These are phyloP conservation scores for Osmozyma mogii DNA, from an alignment of 805 yeast species.

Conservation along the genomic window DNA sequence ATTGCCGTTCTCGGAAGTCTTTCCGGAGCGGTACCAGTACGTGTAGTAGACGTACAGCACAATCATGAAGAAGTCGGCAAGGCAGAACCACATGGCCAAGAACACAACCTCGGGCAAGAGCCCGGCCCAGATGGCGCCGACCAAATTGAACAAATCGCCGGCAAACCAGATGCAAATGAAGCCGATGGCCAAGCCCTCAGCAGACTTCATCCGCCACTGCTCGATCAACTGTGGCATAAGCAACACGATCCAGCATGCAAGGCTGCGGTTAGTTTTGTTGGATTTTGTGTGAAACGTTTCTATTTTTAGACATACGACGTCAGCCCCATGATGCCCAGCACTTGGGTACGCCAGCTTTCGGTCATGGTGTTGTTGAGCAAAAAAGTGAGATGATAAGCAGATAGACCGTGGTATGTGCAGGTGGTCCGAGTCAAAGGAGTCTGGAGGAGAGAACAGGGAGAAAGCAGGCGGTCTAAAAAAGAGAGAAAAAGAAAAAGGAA, in stretches of 20 bases:
- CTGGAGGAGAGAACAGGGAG: too few relatives aligned
- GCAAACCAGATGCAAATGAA: constrained; percentile 63
- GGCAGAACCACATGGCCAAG: constrained; percentile 69
- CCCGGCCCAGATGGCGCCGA: constrained; percentile 64
- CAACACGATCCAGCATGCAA: constrained; percentile 75
- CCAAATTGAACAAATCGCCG: constrained; percentile 63
- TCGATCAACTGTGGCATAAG: constrained; percentile 72
- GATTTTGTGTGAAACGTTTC: constrained; percentile 3
- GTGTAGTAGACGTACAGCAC: constrained; percentile 52
- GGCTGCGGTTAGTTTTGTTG: constrained; percentile 19
- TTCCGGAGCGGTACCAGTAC: constrained; percentile 5
- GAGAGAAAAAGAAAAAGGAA: too few relatives aligned
- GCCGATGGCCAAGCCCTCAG: constrained; percentile 68
- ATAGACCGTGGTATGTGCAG: too few relatives aligned
- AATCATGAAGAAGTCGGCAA: constrained; percentile 58
- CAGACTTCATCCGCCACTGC: constrained; percentile 68
- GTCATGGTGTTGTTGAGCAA: too few relatives aligned
- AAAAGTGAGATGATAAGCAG: too few relatives aligned
- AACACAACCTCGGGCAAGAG: constrained; percentile 62
- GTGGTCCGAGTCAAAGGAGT: too few relatives aligned
- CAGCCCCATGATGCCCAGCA: constrained; percentile 63
- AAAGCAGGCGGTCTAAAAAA: too few relatives aligned
- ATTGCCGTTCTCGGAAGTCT: constrained; percentile 7
- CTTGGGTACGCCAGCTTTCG: too few relatives aligned
- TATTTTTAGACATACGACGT: constrained; percentile 36